Evolutionary conservation across 2,329 filamentous ascomycete genomes (phyloP), one percentile per base, ranked within the genome.

Genomic region (Colletotrichum destructivum): DNA sequence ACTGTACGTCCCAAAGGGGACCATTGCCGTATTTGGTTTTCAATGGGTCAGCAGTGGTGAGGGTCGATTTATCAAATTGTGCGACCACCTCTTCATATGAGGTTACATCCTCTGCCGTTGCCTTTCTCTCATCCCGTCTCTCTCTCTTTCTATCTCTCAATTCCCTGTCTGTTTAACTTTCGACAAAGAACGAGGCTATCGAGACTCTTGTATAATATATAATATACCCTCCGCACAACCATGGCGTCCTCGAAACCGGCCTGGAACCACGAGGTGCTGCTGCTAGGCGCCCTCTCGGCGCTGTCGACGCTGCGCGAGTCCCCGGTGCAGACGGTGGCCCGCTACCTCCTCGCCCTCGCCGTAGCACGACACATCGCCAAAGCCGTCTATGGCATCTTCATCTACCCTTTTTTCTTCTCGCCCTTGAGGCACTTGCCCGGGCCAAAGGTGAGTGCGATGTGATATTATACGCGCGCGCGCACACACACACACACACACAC

Each of bases 351-450:
- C 46, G 21, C n/a, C 11, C 23, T 51, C 18, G n/a, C 66, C 4
- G 49, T 21, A 5, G 40, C 31, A 15, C 46, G 63, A 47, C 57
- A 70, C 18, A 0, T 13, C 13, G 12, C n/a, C 13, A 23, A 38
- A 18, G 15, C 26, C 1, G 5, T 76, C 7, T 85, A 84, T 74
- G 76, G 77, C 12, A 59, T 83, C 51, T 77, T 85, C 69, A 73
- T 87, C 42, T 86, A 85, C 62, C 85, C 84, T 2, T 78, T 79
- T 60, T 79, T 80, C 70, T 67, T 84, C 57, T 87, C 85, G 0
- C 82, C 84, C 0, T 75, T 86, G 26, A 79, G 84, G 15, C 76
- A 83, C 62, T 72, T 87, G 0, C 84, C 85, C 0, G 84, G 84
- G 0, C 85, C 84, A 15, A 83, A 79, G 75, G 84, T 84, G 71